A percentile compares a stretch with the other conserved stretches of the same genome.
Conservation (phyloP, 2,329 filamentous ascomycete species). For the Penicillium brevicompactum region DNA sequence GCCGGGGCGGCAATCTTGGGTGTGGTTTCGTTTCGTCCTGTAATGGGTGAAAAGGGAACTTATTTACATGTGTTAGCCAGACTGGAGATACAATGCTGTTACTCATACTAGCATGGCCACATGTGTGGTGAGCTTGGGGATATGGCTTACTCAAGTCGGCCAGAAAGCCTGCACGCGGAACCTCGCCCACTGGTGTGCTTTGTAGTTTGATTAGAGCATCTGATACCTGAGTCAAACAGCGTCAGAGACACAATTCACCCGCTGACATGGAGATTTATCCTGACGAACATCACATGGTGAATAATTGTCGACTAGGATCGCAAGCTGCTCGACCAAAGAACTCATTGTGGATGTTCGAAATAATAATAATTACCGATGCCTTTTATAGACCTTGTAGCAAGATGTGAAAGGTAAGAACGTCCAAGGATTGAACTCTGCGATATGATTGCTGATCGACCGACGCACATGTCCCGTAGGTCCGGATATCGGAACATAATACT, state of each 20-base stretch:
- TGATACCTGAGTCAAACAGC: slow-evolving; percentile 59
- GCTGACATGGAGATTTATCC: too few relatives aligned
- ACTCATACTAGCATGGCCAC: background rate
- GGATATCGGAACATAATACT: slow-evolving; percentile 16
- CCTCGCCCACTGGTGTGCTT: slow-evolving; percentile 37
- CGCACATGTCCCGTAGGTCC: slow-evolving; percentile 24
- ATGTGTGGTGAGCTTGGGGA: background rate
- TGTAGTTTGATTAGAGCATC: slow-evolving; percentile 73
- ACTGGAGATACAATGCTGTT: background rate
- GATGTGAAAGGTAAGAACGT: background rate
- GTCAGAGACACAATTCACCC: background rate
- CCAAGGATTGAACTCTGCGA: background rate
- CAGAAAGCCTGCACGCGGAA: slow-evolving; percentile 67
- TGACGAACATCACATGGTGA: slow-evolving; percentile 47
- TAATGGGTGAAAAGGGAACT: slow-evolving; percentile 40
- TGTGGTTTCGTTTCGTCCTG: slow-evolving; percentile 28
- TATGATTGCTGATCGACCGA: background rate
- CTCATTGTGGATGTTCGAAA: slow-evolving; percentile 24
- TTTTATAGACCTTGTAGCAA: background rate
- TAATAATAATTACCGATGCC: background rate
- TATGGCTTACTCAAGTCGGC: slow-evolving; percentile 57
- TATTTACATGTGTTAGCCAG: slow-evolving; percentile 5
- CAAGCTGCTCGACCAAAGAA: slow-evolving; percentile 36
- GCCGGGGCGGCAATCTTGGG: slow-evolving; percentile 46
- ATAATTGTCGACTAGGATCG: slow-evolving; percentile 33